These are phyloP conservation scores for Peniophora sp. DNA, from an alignment of 1,284 basidiomycete genomes.

Conservation along the genomic window DNA sequence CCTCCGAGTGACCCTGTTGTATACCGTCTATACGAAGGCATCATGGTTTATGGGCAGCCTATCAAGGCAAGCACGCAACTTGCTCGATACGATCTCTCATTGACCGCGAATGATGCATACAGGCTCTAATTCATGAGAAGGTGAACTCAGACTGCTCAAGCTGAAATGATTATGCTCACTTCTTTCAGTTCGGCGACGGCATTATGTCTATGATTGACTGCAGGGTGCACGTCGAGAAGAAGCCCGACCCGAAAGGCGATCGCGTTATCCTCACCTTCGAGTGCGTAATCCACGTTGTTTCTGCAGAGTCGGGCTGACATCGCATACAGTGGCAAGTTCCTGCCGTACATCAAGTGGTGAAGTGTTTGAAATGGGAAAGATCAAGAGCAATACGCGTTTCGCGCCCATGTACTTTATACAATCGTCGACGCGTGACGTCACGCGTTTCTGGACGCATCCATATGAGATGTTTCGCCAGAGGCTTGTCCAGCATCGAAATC, in stretches of 20 bases:
- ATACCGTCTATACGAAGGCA: conserved; percentile 79
- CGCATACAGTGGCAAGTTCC: conserved; percentile 55
- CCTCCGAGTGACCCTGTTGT: conserved; percentile 78
- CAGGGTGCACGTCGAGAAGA: conserved; percentile 64
- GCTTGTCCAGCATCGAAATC: too few relatives aligned
- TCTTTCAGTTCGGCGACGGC: conserved; percentile 73
- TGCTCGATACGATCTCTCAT: neutral
- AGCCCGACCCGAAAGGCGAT: conserved; percentile 76
- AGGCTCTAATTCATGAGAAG: conserved; percentile 86
- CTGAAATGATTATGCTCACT: conserved; percentile 1
- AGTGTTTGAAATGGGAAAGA: too few relatives aligned
- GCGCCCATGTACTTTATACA: too few relatives aligned
- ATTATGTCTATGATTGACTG: conserved; percentile 92
- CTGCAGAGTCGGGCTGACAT: neutral
- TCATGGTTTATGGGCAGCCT: conserved; percentile 76
- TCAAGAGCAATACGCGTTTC: too few relatives aligned
- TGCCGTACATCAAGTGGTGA: conserved; percentile 64
- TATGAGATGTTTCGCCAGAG: too few relatives aligned
- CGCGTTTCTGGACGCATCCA: too few relatives aligned
- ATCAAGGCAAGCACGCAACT: conserved; percentile 50
- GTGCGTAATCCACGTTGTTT: conserved; percentile 34
- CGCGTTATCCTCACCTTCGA: conserved; percentile 79
- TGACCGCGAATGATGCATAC: conserved; percentile 1
- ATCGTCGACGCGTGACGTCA: too few relatives aligned
- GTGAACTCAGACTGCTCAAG: conserved; percentile 22